A percentile compares a stretch with the other conserved stretches of the same genome.
These are phyloP conservation scores for Candida gigantensis DNA, from an alignment of 1,139 yeast species.

Conservation along the genomic window DNA sequence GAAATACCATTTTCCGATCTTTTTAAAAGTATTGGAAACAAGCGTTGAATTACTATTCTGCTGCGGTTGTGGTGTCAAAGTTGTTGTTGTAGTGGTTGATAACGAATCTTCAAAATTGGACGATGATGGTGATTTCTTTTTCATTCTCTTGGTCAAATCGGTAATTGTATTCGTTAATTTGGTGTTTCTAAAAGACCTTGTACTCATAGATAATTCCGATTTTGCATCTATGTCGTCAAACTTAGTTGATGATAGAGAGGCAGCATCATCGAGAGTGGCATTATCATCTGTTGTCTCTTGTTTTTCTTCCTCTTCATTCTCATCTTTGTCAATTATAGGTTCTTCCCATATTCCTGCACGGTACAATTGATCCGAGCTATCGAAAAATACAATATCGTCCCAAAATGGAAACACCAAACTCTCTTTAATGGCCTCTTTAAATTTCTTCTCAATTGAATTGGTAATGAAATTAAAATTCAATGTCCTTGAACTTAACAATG, in stretches of 20 bases:
- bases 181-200: slow-evolving; percentile 14
- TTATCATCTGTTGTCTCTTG: slow-evolving; percentile 8
- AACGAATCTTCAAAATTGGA: slow-evolving; percentile 2
- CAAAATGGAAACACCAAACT: slow-evolving; percentile 81
- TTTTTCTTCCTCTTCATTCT: slow-evolving; percentile 10
- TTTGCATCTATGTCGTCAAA: slow-evolving; percentile 11
- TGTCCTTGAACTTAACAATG: slow-evolving; percentile 82
- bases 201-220: slow-evolving; percentile 10
- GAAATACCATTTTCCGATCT: slow-evolving; percentile 70
- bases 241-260: slow-evolving; percentile 5
- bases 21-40: slow-evolving; percentile 46
- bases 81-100: slow-evolving; percentile 4
- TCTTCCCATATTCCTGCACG: slow-evolving; percentile 92
- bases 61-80: neutral
- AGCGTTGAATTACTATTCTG: slow-evolving; percentile 11
- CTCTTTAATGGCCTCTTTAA: slow-evolving; percentile 77
- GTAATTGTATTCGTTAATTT: slow-evolving; percentile 30
- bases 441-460: slow-evolving; percentile 72
- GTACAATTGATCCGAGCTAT: slow-evolving; percentile 65
- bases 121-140: slow-evolving; percentile 25
- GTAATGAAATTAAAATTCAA: slow-evolving; percentile 78
- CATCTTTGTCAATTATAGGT: slow-evolving; percentile 4
- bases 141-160: slow-evolving; percentile 37
- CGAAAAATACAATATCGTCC: slow-evolving; percentile 81
- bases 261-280: slow-evolving; percentile 5